Base-by-base conservation (phyloP, 179 eudicot species). In the Dionaea muscipula region DNA sequence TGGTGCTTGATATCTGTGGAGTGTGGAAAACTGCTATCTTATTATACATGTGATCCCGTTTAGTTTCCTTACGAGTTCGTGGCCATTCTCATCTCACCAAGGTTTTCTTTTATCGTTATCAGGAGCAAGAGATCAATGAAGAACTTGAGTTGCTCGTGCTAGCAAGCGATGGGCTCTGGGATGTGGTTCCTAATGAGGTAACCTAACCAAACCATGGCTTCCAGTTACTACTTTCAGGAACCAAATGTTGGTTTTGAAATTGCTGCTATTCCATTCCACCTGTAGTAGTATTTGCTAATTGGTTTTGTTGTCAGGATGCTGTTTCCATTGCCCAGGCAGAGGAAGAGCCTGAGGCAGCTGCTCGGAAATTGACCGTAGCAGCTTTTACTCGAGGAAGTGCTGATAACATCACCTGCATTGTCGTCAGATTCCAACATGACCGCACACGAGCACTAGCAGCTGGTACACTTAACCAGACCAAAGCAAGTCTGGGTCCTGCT, bases 91-190 rank as follows among this genome's bases (percentile, higher is more conserved):
- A 24, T 27, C 35, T 43, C 13, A 11, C 8, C 0, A 6, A 46
- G 26, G 11, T 22, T 26, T 20, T 21, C 22, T n/a, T 10, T 46
- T 18, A 26, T 21, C n/a, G 60, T 45, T 64, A 56, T 48, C 74
- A 88, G 98, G 96, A 84, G 26, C 76, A 68, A 72, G 89, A 68
- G 65, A 68, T 91, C 35, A 75, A 75, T 52, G 76, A 74, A 63
- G 79, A 80, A 60, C 74, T 84, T 50, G 96, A 91, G 68, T 47
- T 82, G 70, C 87, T 91, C 40, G 96, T 87, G 72, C 86, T 91
- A 66, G 98, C 98, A n/a, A 88, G 96, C 63, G 98, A 91, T 65
- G 98, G 98, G 26, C 86, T 91, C 14, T 91, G 98, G 98, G 98
- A 91, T 56, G 96, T 84, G 53, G 86, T 91, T 36, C 75, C 86